Base-by-base conservation (phyloP, 1,284 basidiomycete species). In the Puccinia hordei region DNA sequence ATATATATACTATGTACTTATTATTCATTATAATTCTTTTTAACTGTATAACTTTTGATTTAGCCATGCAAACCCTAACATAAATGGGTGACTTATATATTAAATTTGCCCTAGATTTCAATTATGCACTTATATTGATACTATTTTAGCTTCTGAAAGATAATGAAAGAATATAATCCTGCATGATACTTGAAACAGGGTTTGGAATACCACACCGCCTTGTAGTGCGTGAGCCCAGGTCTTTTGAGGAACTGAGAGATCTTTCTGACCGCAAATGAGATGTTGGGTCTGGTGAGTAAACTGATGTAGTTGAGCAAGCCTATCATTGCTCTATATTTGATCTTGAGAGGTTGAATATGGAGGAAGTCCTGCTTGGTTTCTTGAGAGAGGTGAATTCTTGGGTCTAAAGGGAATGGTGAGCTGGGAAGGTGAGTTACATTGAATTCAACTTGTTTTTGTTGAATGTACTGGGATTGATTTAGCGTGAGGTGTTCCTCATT, bases 231-330 rank as follows among this genome's bases (percentile, higher is more conserved):
- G 12, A 44, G 15, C 15, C 73, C 57, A 27, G 57, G 73, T 24
- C 38, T 27, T 13, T 75, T 41, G 0, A 75, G 57, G 24, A 41
- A 49, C 41, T 75, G 73, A 12, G 73, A 75, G 5, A 75, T 22
- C 3, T 24, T 30, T 38, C 73, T 63, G 17, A 75, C 19, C 3
- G 71, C 30, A 38, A 17, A 73, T n/a, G 71, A 24, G 1, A 73
- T 73, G 53, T 73, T 22, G 15, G 71, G 71, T n/a, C 71, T 38
- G 24, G 71, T 53, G 27, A 55, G 10, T 1, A 51, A n/a, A 19
- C 69, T 72, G 17, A 61, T 6, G 33, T 61, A 61, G 17, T 61
- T 61, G 6, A 61, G 57, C 4, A 24, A 61, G 57, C 57, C 57
- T 6, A 61, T 61, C 4, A 61, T 27, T 8, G 57, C 57, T 61